phyloP scores from a whole-genome alignment of 1,284 basidiomycete genomes.

The Ceratobasidium sp. region DNA sequence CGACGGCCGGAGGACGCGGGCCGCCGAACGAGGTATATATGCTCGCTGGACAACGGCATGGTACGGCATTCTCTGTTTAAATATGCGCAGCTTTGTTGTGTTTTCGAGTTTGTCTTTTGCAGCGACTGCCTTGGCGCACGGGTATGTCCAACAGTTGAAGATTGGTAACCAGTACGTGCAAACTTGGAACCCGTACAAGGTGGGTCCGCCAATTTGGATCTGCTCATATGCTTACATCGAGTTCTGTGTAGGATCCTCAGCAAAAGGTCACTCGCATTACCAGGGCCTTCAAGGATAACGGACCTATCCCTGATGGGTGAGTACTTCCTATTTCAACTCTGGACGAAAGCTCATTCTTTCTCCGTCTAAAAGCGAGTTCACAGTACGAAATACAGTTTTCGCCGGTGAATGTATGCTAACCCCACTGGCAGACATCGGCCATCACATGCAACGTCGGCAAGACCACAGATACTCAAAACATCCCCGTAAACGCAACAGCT shows the following conservation, averaged over 20 bases:
- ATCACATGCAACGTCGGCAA: slow-evolving; percentile 19
- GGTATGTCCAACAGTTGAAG: slow-evolving; percentile 22
- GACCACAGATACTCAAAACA: background rate
- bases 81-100: background rate
- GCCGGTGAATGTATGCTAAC: background rate
- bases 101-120: slow-evolving; percentile 1
- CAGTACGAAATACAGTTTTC: background rate
- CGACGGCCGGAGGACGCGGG: background rate
- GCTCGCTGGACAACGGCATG: background rate
- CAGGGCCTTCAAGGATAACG: slow-evolving; percentile 25
- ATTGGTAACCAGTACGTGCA: slow-evolving; percentile 14
- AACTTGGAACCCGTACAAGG: slow-evolving; percentile 27
- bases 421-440: background rate
- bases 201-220: background rate
- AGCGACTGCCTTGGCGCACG: background rate
- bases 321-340: background rate
- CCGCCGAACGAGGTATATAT: slow-evolving; percentile 18
- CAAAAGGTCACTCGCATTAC: slow-evolving; percentile 19
- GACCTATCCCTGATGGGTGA: slow-evolving; percentile 14
- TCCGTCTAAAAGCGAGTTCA: background rate
- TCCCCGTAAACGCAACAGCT: slow-evolving; percentile 12
- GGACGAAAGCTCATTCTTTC: no score
- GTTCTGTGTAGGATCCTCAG: slow-evolving; percentile 1
- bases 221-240: background rate
- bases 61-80: background rate